phyloP scores from a whole-genome alignment of 1,139 yeast species.

The Groenewaldozyma sp. region DNA sequence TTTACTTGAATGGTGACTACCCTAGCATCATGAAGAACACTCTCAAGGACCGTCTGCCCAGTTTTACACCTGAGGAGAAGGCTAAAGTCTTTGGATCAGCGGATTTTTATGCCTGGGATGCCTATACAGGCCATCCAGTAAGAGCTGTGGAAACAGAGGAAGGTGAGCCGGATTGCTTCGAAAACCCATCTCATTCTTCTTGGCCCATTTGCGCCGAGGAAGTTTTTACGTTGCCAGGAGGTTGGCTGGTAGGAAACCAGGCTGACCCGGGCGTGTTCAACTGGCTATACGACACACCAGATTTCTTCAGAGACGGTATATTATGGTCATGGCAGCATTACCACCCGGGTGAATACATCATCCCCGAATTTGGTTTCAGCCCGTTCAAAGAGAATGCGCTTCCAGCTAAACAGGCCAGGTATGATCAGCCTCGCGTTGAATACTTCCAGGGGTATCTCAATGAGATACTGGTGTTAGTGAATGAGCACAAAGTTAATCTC shows the following conservation, averaged over 20 bases:
- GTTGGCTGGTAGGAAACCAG: constrained; percentile 29
- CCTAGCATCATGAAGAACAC: constrained; percentile 26
- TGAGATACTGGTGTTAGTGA: constrained; percentile 24
- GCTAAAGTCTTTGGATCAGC: constrained; percentile 21
- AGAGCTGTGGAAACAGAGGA: constrained; percentile 20
- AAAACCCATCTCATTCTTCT: constrained; percentile 10
- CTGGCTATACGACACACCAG: constrained; percentile 21
- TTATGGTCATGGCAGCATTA: constrained; percentile 21
- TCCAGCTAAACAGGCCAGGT: constrained; percentile 25
- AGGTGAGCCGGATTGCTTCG: constrained; percentile 24
- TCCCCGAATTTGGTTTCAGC: constrained; percentile 34
- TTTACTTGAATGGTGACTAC: constrained; percentile 30
- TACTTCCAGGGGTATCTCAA: constrained; percentile 29
- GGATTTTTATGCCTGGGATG: constrained; percentile 34
- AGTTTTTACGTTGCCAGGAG: constrained; percentile 19
- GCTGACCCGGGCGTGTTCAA: constrained; percentile 18
- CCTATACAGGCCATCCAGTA: constrained; percentile 29
- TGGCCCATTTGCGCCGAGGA: constrained; percentile 19
- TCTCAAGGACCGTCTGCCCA: constrained; percentile 19
- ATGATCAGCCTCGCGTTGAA: constrained; percentile 28
- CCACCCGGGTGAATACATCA: constrained; percentile 17
- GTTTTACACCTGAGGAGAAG: constrained; percentile 27
- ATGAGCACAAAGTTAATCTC: constrained; percentile 27
- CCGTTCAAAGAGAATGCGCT: constrained; percentile 29
- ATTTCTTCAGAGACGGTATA: constrained; percentile 17